These are phyloP conservation scores for Podila epicladia DNA, from an alignment of 192 early-diverging fungal species.

Conservation along the genomic window DNA sequence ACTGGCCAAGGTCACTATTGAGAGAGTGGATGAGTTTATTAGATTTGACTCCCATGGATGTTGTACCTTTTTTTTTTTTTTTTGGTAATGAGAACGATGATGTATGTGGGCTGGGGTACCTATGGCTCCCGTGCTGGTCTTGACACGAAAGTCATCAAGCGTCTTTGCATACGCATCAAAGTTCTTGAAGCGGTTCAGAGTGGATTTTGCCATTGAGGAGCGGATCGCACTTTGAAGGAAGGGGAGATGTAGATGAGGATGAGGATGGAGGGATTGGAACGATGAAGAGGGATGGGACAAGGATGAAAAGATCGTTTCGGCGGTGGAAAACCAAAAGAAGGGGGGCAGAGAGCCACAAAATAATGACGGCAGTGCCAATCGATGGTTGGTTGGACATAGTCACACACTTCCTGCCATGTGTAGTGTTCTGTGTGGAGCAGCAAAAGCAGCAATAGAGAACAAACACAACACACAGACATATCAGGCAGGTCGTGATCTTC, in stretches of 20 bases:
- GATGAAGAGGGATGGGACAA: not conserved
- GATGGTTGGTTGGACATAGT: too few relatives aligned
- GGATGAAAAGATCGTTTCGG: not conserved
- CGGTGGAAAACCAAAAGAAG: not conserved
- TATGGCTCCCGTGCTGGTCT: constrained; percentile 45
- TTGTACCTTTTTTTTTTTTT: not conserved
- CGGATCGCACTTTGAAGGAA: not conserved
- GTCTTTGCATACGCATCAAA: constrained; percentile 97
- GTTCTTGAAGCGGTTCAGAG: constrained; percentile 63
- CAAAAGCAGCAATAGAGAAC: too few relatives aligned
- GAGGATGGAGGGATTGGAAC: not conserved
- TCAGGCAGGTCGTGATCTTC: too few relatives aligned
- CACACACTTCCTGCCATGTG: too few relatives aligned
- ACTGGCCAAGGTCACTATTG: constrained; percentile 80
- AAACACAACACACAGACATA: too few relatives aligned
- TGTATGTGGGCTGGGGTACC: constrained; percentile 47
- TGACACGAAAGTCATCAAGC: constrained; percentile 87
- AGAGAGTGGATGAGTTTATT: not conserved
- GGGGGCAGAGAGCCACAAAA: not conserved
- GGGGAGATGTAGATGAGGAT: not conserved
- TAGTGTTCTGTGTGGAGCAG: too few relatives aligned
- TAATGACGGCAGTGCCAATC: too few relatives aligned
- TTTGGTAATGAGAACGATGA: not conserved
- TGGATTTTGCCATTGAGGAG: constrained; percentile 58
- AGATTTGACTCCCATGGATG: constrained; percentile 10